Evolutionary conservation across 805 yeast species (phyloP).

Genomic region (Lipomyces sp.): DNA sequence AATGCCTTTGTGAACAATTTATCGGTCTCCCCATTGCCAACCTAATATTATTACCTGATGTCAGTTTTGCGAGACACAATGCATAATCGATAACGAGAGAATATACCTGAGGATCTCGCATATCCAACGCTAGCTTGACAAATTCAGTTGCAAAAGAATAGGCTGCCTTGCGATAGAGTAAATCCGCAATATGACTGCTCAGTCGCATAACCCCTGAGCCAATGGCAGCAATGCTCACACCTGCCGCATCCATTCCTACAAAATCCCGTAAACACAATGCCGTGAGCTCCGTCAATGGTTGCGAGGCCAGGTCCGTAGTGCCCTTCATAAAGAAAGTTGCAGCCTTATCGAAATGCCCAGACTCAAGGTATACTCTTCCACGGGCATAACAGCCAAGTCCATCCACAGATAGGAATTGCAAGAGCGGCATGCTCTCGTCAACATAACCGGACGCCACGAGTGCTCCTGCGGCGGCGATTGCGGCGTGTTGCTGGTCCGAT

Average conservation of each 20-base stretch:
- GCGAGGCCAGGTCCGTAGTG: constrained; percentile 9
- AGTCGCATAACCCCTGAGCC: constrained; percentile 47
- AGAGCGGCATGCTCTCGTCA: constrained; percentile 1
- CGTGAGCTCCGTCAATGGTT: constrained; percentile 4
- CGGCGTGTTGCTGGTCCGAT: constrained; percentile 9
- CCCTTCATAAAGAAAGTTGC: constrained; percentile 11
- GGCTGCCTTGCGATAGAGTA: constrained; percentile 46
- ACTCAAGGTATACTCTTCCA: constrained; percentile 24
- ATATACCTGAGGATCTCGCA: background rate
- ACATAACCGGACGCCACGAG: constrained; percentile 8
- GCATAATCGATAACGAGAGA: background rate
- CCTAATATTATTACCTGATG: background rate
- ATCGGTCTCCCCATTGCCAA: background rate
- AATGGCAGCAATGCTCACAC: constrained; percentile 38
- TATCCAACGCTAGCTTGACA: constrained; percentile 41
- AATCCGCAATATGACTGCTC: constrained; percentile 48
- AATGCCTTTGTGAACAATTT: constrained; percentile 10
- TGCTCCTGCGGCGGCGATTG: constrained; percentile 21
- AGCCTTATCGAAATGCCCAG: constrained; percentile 13
- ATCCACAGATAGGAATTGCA: constrained; percentile 14
- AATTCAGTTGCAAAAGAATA: constrained; percentile 49
- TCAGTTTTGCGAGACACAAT: background rate
- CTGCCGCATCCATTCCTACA: background rate
- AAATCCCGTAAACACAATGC: constrained; percentile 12
- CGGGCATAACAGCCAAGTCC: constrained; percentile 23